Percentiles rank a stretch among this genome's conserved stretches.
Conservation (phyloP, 2,329 filamentous ascomycete genomes). For the Gliomastix tumulicola region DNA sequence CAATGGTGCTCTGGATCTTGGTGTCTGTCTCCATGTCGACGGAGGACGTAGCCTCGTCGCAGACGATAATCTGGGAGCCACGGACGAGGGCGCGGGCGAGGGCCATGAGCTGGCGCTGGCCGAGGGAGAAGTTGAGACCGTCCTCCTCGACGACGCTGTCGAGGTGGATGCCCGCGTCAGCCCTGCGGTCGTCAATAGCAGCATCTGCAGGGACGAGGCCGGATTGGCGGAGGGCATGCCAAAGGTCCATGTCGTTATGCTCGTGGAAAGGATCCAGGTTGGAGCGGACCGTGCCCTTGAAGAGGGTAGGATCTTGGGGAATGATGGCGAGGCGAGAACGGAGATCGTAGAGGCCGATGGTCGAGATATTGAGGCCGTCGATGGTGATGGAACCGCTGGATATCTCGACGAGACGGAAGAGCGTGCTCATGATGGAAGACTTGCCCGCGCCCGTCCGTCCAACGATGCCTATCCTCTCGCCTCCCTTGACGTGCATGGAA, state of each 20-base stretch:
- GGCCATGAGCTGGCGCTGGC: constrained; percentile 92
- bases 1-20: constrained; percentile 89
- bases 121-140: constrained; percentile 91
- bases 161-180: constrained; percentile 64
- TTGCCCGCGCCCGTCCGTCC: constrained; percentile 80
- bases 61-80: constrained; percentile 85
- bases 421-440: constrained; percentile 74
- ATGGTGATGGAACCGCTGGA: constrained; percentile 56
- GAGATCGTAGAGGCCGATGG: constrained; percentile 67
- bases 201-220: constrained; percentile 57
- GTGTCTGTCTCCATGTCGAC: constrained; percentile 97
- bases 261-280: constrained; percentile 79
- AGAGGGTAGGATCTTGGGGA: constrained; percentile 77
- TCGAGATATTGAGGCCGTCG: constrained; percentile 63
- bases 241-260: constrained; percentile 70
- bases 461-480: constrained; percentile 75
- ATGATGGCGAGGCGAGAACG: constrained; percentile 75
- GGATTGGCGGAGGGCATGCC: constrained; percentile 70
- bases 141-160: constrained; percentile 87
- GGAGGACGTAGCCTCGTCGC: constrained; percentile 88
- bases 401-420: constrained; percentile 69
- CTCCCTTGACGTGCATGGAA: constrained; percentile 64
- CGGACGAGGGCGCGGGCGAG: constrained; percentile 85
- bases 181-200: constrained; percentile 63
- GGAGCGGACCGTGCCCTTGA: constrained; percentile 70